Base-by-base conservation (phyloP, 805 yeast species). In the Candida sithepensis region DNA sequence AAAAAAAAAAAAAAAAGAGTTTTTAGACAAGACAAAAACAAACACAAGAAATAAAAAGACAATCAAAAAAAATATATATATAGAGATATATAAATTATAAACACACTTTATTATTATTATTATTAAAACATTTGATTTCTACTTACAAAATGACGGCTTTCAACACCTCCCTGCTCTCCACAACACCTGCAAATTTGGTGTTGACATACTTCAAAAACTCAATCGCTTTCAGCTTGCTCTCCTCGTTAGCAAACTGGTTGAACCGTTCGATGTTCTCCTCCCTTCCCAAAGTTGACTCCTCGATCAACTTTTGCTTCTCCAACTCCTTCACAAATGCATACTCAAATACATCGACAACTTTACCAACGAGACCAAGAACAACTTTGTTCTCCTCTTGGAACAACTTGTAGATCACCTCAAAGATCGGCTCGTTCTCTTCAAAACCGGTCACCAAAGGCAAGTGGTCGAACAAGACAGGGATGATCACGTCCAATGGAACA, bases 371-470 rank as follows among this genome's bases (percentile, higher is more conserved):
- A n/a, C 54, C 47, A 38, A 81, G 65, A 38, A 85, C 78, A 22
- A 78, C 64, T 39, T 75, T 74, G 65, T 84, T 77, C 55, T 80
- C 78, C 48, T 76, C 67, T 63, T 81, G 83, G 74, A 85, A 88
- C 57, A 92, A 75, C 60, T 79, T 77, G 63, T 86, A 72, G 47
- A 94, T 75, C 55, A 91, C 73, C 59, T 85, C 82, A 68, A 89
- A 86, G 53, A 94, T 85, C 45, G 98, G 97, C 26, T 83, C 79
- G 71, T 94, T 89, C 71, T 94, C 99, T 72, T 92, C 98, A 54
- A 78, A 85, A 2, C 91, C 97, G 45, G 90, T 82, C 63, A 82
- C 79, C 63, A 94, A 78, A 44, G 99, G 99, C 62, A 94, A 77
- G 60, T 86, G 92, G 43, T 75, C 70, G 52, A 91, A 71, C 60